Conservation (phyloP, 2,329 filamentous ascomycete species). For the Hymenotorrendiella dingleyae region DNA sequence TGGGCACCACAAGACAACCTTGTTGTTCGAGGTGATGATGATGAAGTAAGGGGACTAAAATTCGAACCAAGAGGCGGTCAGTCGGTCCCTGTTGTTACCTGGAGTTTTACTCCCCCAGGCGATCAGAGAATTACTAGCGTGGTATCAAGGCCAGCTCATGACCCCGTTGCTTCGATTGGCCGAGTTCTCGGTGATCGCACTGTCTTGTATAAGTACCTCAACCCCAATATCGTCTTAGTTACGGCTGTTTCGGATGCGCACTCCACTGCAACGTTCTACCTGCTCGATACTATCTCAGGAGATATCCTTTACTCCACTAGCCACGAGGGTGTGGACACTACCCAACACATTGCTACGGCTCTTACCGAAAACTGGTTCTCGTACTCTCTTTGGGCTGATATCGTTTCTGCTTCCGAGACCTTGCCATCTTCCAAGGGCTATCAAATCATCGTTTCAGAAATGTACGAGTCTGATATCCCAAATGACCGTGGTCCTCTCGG, state of each 20-base stretch:
- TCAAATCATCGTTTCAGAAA: constrained; percentile 77
- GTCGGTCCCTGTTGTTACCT: constrained; percentile 44
- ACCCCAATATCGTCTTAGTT: constrained; percentile 76
- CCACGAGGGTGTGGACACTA: constrained; percentile 68
- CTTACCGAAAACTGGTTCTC: constrained; percentile 94
- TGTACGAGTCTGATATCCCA: constrained; percentile 78
- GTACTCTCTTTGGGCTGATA: constrained; percentile 68
- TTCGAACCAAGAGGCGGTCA: constrained; percentile 41
- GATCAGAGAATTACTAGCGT: constrained; percentile 65
- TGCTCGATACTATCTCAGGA: constrained; percentile 83
- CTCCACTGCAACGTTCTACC: constrained; percentile 62
- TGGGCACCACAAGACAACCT: constrained; percentile 47
- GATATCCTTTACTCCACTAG: constrained; percentile 66
- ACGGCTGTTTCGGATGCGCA: constrained; percentile 57
- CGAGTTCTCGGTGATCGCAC: constrained; percentile 85
- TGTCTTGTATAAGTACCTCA: constrained; percentile 97
- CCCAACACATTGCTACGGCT: constrained; percentile 67
- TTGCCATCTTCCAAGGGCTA: constrained; percentile 69
- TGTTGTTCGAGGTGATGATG: constrained; percentile 44
- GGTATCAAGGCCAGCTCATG: constrained; percentile 63
- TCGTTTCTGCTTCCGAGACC: constrained; percentile 51
- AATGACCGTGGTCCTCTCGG: constrained; percentile 82
- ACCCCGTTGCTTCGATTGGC: constrained; percentile 91
- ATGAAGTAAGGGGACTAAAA: constrained; percentile 49
- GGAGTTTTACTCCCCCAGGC: constrained; percentile 65